Conservation (phyloP, 2,329 filamentous ascomycete genomes). For the Didymella glomerata region DNA sequence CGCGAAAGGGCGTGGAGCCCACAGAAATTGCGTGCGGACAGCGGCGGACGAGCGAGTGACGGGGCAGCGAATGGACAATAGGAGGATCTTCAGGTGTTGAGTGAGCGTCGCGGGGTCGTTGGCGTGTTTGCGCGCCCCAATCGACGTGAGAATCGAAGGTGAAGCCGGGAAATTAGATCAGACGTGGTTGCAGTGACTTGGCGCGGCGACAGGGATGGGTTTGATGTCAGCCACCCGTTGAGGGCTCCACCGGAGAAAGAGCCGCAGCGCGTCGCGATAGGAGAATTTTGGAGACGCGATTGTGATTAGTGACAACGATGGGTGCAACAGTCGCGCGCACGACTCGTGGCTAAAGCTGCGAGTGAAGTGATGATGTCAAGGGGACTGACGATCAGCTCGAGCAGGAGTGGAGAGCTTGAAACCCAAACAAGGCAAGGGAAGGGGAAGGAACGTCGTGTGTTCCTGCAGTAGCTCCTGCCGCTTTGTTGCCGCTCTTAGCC, state of each 20-base stretch:
- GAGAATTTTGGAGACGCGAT: conserved; percentile 6
- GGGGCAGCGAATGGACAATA: conserved; percentile 12
- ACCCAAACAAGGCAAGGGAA: conserved; percentile 23
- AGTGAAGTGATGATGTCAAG: conserved; percentile 13
- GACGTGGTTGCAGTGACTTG: conserved; percentile 39
- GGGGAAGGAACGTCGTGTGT: conserved; percentile 11
- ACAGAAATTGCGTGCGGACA: conserved; percentile 21
- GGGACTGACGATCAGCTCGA: conserved; percentile 9
- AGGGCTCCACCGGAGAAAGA: conserved; percentile 14
- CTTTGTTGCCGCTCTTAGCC: background rate
- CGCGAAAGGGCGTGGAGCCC: conserved; percentile 32
- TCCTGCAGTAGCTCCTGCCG: conserved; percentile 22
- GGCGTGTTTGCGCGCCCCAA: conserved; percentile 35
- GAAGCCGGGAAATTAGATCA: conserved; percentile 28
- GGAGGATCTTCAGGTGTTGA: conserved; percentile 14
- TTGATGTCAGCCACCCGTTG: conserved; percentile 24
- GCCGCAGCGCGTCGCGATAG: conserved; percentile 11
- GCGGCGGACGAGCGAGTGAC: conserved; percentile 32
- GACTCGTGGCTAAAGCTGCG: conserved; percentile 12
- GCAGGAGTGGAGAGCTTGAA: conserved; percentile 20
- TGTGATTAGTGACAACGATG: conserved; percentile 3
- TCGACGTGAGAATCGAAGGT: conserved; percentile 45
- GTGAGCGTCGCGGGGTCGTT: conserved; percentile 23
- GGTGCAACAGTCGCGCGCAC: conserved; percentile 11
- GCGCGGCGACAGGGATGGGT: conserved; percentile 34